phyloP scores from a whole-genome alignment of 2,329 filamentous ascomycete species.

The Magnaporthiopsis incrustans region DNA sequence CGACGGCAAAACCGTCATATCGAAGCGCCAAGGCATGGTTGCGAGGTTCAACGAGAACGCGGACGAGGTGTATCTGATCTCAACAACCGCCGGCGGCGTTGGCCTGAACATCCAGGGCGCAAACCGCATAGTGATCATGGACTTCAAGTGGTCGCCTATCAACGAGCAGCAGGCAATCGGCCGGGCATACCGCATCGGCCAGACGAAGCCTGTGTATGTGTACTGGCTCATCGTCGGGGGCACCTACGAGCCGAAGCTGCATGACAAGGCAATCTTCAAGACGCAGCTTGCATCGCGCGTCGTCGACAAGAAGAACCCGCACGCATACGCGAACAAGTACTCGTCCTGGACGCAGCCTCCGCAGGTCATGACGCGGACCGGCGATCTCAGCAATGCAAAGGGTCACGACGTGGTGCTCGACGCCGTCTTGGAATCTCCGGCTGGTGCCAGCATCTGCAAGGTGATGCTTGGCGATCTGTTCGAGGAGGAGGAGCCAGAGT shows the following conservation, averaged over 20 bases:
- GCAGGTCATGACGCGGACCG: conserved; percentile 38
- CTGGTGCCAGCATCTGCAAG: conserved; percentile 34
- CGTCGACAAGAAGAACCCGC: conserved; percentile 73
- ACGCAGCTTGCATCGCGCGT: conserved; percentile 70
- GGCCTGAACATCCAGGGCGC: conserved; percentile 79
- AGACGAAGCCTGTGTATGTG: conserved; percentile 72
- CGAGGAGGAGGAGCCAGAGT: conserved; percentile 58
- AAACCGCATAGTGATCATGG: conserved; percentile 80
- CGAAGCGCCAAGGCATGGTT: conserved; percentile 51
- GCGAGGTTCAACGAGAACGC: conserved; percentile 59
- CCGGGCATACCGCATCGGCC: conserved; percentile 77
- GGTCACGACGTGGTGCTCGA: conserved; percentile 51
- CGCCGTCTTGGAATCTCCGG: conserved; percentile 31
- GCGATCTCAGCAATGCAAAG: conserved; percentile 38
- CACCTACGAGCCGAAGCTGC: conserved; percentile 68
- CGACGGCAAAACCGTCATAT: conserved; percentile 55
- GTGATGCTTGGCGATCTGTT: conserved; percentile 67
- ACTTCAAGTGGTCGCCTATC: conserved; percentile 73
- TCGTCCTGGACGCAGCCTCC: conserved; percentile 53
- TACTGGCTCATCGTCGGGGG: conserved; percentile 75
- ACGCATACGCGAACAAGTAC: conserved; percentile 54
- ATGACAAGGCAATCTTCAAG: conserved; percentile 75
- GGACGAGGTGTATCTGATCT: conserved; percentile 66
- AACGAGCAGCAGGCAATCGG: conserved; percentile 83
- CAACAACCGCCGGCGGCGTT: conserved; percentile 71